Percentiles rank a stretch among this genome's conserved stretches.
These are phyloP conservation scores for Fragilaria radians DNA, from an alignment of 108 stramenopile species.

Conservation along the genomic window DNA sequence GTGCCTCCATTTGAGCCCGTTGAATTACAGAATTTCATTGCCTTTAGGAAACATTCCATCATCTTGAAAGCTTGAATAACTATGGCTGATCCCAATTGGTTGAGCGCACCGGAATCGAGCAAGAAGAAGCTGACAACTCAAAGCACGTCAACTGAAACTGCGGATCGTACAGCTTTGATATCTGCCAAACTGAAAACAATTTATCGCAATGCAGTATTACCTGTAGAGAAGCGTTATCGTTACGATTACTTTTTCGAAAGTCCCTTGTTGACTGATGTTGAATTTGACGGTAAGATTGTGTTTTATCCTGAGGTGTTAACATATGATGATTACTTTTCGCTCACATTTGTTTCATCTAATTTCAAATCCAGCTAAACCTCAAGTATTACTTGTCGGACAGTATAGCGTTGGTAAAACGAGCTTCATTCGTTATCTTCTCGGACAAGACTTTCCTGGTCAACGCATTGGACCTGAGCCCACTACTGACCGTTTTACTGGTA, in stretches of 20 bases:
- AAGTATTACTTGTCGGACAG: slow-evolving; percentile 95
- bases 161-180: slow-evolving; percentile 40
- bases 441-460: slow-evolving; percentile 84
- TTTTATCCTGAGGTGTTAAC: not conserved
- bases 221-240: slow-evolving; percentile 75
- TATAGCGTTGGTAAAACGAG: slow-evolving; percentile 96
- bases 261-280: slow-evolving; percentile 73
- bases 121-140: not conserved
- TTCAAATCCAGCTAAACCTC: slow-evolving; percentile 79
- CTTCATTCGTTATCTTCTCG: slow-evolving; percentile 81
- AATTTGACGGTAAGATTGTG: slow-evolving; percentile 69
- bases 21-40: too few relatives aligned
- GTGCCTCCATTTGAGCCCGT: too few relatives aligned
- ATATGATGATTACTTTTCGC: not conserved
- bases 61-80: too few relatives aligned
- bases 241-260: slow-evolving; percentile 85
- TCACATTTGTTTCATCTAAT: not conserved
- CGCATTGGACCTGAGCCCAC: slow-evolving; percentile 98
- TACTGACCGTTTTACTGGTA: slow-evolving; percentile 90
- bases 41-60: too few relatives aligned
- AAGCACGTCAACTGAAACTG: slow-evolving; percentile 8
- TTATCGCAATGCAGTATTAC: slow-evolving; percentile 69
- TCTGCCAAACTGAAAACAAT: slow-evolving; percentile 65
- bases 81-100: not conserved
- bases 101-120: not conserved